Evolutionary conservation across 768 basidiomycete species (phyloP).

Genomic region (Suillus ampliporus): DNA sequence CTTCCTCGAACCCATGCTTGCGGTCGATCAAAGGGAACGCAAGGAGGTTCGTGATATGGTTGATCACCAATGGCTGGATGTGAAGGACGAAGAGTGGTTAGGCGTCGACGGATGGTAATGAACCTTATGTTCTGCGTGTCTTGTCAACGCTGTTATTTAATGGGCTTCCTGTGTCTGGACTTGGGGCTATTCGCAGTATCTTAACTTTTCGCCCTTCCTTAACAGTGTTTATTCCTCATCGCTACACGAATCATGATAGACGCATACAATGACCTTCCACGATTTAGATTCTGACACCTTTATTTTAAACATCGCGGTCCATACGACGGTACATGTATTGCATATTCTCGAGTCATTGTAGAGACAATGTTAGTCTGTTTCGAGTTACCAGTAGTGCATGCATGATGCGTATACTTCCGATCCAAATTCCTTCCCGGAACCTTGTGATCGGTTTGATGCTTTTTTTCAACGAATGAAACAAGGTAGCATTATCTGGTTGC

Average conservation of each 20-base stretch:
- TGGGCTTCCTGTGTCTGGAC: constrained; percentile 8
- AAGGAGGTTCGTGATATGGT: constrained; percentile 75
- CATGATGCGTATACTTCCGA: not conserved
- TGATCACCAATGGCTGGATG: constrained; percentile 73
- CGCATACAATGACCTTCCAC: not conserved
- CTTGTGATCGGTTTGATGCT: not conserved
- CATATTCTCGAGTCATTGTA: not conserved
- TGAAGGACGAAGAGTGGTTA: constrained; percentile 38
- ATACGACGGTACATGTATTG: not conserved
- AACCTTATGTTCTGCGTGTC: not conserved
- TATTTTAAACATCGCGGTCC: not conserved
- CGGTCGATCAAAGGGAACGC: constrained; percentile 70
- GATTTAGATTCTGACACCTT: not conserved
- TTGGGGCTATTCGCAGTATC: constrained; percentile 18
- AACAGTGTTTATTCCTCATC: not conserved
- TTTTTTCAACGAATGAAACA: not conserved
- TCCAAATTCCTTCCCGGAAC: not conserved
- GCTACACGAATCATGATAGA: not conserved
- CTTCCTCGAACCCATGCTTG: constrained; percentile 80
- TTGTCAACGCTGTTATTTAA: not conserved
- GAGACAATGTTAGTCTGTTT: not conserved
- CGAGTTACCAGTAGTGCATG: too few relatives aligned
- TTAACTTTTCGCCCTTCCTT: constrained; percentile 10
- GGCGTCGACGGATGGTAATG: constrained; percentile 37
- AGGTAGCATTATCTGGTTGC: not conserved